Conservation (phyloP, 352 stramenopile genomes). For the Phytopythium helicoides region DNA sequence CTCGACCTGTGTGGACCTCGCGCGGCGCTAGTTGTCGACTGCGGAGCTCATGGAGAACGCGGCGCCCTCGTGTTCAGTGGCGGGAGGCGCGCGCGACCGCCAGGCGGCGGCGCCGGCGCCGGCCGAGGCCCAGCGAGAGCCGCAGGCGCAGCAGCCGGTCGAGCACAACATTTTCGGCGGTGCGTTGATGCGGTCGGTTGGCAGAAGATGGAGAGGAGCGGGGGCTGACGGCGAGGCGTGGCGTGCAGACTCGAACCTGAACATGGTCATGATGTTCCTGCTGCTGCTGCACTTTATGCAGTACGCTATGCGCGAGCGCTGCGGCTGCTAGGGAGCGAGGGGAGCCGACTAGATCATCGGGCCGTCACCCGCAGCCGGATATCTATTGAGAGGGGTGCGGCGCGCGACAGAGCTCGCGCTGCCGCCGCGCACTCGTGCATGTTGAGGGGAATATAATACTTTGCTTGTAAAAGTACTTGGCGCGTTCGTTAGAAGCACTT, state of each 20-base stretch:
- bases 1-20: too few species aligned
- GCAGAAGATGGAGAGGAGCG: too few species aligned
- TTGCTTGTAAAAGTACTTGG: background rate
- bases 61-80: conserved; percentile 36
- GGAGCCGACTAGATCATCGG: background rate
- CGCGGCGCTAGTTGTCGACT: too few species aligned
- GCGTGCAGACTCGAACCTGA: conserved; percentile 69
- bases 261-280: conserved; percentile 85
- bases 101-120: conserved; percentile 7
- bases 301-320: conserved; percentile 82
- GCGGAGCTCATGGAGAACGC: conserved; percentile 47
- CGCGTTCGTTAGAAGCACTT: conserved; percentile 71
- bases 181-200: too few species aligned
- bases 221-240: conserved; percentile 2
- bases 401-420: too few species aligned
- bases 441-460: too few species aligned
- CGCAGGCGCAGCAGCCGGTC: conserved; percentile 11
- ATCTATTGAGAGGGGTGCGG: too few species aligned
- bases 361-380: background rate
- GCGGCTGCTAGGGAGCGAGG: conserved; percentile 59
- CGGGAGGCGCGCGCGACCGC: conserved; percentile 21
- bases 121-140: conserved; percentile 12
- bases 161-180: conserved; percentile 87
- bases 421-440: too few species aligned
- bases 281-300: conserved; percentile 86